Evolutionary conservation across 768 basidiomycete genomes (phyloP).

Genomic region (Hericium rajendrae): DNA sequence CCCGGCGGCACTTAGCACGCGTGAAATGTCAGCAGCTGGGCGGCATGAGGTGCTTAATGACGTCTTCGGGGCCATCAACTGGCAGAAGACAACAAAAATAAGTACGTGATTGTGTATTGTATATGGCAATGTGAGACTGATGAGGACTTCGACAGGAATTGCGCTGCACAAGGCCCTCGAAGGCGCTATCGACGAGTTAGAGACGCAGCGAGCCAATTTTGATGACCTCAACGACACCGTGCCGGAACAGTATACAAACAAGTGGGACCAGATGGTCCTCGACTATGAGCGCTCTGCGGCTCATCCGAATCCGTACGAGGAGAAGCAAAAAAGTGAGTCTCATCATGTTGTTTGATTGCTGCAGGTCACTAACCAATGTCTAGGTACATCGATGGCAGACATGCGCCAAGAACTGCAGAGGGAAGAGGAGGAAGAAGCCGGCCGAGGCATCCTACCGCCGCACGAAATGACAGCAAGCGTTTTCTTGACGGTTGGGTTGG

Average conservation of each 20-base stretch:
- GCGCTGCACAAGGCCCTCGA: not conserved
- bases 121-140: not conserved
- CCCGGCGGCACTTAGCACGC: not conserved
- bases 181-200: too few species aligned
- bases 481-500: not conserved
- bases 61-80: slow-evolving; percentile 8
- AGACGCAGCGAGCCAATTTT: not conserved
- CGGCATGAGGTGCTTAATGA: slow-evolving; percentile 10
- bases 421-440: not conserved
- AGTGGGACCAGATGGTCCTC: not conserved
- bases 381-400: not conserved
- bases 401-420: not conserved
- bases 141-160: not conserved
- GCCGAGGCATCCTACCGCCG: not conserved
- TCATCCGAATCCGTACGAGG: not conserved
- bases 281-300: not conserved
- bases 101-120: not conserved
- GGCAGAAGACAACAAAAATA: slow-evolving; percentile 4
- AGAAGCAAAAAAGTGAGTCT: not conserved
- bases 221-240: not conserved
- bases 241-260: not conserved
- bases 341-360: not conserved
- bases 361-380: not conserved
- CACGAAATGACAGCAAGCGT: not conserved
- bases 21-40: slow-evolving; percentile 9